Evolutionary conservation across 495 filamentous ascomycete species (phyloP), one percentile per base, ranked within the genome.

Genomic region (Aspergillus haitiensis): DNA sequence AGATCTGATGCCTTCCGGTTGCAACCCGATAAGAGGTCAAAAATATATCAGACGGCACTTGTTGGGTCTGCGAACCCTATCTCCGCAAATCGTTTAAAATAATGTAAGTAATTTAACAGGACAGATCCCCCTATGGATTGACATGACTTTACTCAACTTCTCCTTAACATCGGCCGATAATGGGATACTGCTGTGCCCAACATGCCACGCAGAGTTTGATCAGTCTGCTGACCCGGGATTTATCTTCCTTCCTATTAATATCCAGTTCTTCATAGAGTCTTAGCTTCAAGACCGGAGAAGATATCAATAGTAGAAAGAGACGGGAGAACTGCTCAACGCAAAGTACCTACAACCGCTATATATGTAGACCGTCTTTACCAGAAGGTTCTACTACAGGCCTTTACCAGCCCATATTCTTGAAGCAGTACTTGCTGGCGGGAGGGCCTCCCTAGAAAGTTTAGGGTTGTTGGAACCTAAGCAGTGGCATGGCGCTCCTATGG

Each of bases 351-450:
- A 16, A 47, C 15, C 44, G 10, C 21, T 16, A 47, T 47, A 18
- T 47, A 47, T 47, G 7, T 1, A 47, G 44, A 1, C 44, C 44
- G 10, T 47, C 44, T 47, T 18, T 47, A 12, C 44, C 44, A 16
- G 44, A 47, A 47, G n/a, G 44, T 47, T 47, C 44, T 47, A 47
- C 44, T 18, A 18, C n/a, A 5, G 44, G 44, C 9, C 44, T 47
- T 47, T 47, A 47, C 44, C 44, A 47, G n/a, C 44, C 44, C 2
- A 47, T 47, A 47, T 47, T 47, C 44, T 16, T 47, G 44, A 47
- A 47, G 15, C 44, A 47, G 44, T 47, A 3, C 44, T 47, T 47
- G n/a, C 9, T 47, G 44, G 44, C 10, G 7, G 44, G 44, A 47
- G 9, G 44, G 44, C 5, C 44, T 47, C 44, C 44, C 44, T 8